phyloP scores from a whole-genome alignment of 805 yeast genomes.

The Candida michaelii region DNA sequence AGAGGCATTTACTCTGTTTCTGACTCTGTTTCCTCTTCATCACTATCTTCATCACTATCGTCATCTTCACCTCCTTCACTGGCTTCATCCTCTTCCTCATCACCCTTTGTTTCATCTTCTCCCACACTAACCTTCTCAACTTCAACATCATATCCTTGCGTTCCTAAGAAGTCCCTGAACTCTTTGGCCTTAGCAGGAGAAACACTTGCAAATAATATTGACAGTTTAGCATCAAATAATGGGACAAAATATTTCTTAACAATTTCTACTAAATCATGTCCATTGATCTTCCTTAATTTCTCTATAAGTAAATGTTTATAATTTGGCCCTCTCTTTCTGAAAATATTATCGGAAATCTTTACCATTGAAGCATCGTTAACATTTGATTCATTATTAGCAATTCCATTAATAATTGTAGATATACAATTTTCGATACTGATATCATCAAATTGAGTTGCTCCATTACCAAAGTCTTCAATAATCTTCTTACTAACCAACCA shows the following conservation, averaged over 20 bases:
- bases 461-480: slow-evolving; percentile 59
- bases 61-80: background rate
- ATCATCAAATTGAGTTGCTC: slow-evolving; percentile 54
- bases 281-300: slow-evolving; percentile 51
- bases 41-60: background rate
- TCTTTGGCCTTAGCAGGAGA: slow-evolving; percentile 62
- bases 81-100: slow-evolving; percentile 18
- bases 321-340: slow-evolving; percentile 70
- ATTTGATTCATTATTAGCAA: slow-evolving; percentile 71
- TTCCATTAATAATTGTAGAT: slow-evolving; percentile 67
- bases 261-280: slow-evolving; percentile 48
- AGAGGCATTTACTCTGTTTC: background rate
- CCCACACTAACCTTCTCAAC: slow-evolving; percentile 49
- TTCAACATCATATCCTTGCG: slow-evolving; percentile 58
- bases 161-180: slow-evolving; percentile 46
- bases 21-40: slow-evolving; percentile 3
- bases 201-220: slow-evolving; percentile 68
- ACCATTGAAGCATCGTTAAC: slow-evolving; percentile 61
- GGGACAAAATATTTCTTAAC: slow-evolving; percentile 62
- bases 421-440: slow-evolving; percentile 69
- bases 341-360: slow-evolving; percentile 63
- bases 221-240: slow-evolving; percentile 55
- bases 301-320: slow-evolving; percentile 55
- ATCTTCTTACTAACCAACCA: slow-evolving; percentile 63
- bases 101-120: slow-evolving; percentile 26